Base-by-base conservation (phyloP, 2,329 filamentous ascomycete genomes). In the Penicillium sp. region DNA sequence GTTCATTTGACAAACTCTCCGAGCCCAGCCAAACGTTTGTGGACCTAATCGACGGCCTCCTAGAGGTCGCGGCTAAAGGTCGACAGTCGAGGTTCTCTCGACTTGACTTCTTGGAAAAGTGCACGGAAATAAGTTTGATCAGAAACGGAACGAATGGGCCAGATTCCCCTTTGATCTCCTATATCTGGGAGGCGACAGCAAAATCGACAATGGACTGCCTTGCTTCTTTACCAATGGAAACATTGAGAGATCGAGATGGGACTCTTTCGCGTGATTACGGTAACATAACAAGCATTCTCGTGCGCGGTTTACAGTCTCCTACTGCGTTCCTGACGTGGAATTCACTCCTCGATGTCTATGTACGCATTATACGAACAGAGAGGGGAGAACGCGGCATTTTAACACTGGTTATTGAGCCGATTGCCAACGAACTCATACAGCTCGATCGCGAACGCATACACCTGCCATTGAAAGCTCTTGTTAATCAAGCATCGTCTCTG, bases 241-340 rank as follows among this genome's bases (percentile, higher is more conserved):
- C 70, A 33, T 74, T 70, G 18, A 74, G 67, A 49, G 73, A 70
- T 62, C 80, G 74, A 14, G 78, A 57, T 75, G 83, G 35, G 69
- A 86, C 54, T 83, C 87, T 14, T n/a, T 62, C 65, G 6, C 83
- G 84, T 11, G 86, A 90, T 56, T 91, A 90, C 61, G 85, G 88
- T 8, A 83, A 88, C 52, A 75, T 88, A 23, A 79, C 86, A 16
- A 85, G 82, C 18, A 81, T 95, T 33, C 77, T 96, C 3, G 81
- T 86, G 63, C 75, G 80, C 62, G 85, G 89, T 28, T 73, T 68
- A 30, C 56, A 57, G n/a, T 68, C 71, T 60, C n/a, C 66, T 47
- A 58, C 59, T 59, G 50, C 59, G 33, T 61, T 59, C 56, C 35
- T 68, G 11, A 66, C 69, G 42, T 81, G 79, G 79, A 66, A 69